Percentiles rank a stretch among this genome's conserved stretches.
Conservation (phyloP, 2,329 filamentous ascomycete genomes). For the Sarocladiaceae sp. region DNA sequence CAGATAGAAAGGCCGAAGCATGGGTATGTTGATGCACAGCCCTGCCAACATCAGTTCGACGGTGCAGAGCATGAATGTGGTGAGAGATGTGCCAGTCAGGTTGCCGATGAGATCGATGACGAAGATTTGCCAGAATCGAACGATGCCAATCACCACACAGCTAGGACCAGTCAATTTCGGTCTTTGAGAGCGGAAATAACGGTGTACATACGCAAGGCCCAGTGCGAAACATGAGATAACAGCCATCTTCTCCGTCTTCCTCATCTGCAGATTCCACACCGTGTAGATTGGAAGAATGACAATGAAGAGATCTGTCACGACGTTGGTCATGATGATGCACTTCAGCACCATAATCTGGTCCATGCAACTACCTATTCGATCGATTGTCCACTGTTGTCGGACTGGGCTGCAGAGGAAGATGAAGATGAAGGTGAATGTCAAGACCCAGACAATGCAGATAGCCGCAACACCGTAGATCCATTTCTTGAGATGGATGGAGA, state of each 20-base stretch:
- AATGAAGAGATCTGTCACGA: slow-evolving; percentile 30
- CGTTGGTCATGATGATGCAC: slow-evolving; percentile 24
- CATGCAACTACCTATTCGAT: slow-evolving; percentile 17
- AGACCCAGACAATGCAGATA: slow-evolving; percentile 15
- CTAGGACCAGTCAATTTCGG: no score
- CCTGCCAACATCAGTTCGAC: slow-evolving; percentile 13
- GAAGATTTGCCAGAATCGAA: slow-evolving; percentile 13
- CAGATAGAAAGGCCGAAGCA: slow-evolving; percentile 14
- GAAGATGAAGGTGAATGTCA: slow-evolving; percentile 17
- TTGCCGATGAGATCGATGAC: slow-evolving; percentile 13
- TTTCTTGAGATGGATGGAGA: slow-evolving; percentile 13
- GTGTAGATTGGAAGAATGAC: slow-evolving; percentile 29
- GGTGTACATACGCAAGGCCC: slow-evolving; percentile 16
- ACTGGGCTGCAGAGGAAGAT: slow-evolving; percentile 19
- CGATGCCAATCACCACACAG: slow-evolving; percentile 10
- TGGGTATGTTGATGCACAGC: slow-evolving; percentile 15
- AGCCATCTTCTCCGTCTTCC: slow-evolving; percentile 19
- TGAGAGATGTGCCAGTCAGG: slow-evolving; percentile 14
- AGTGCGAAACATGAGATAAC: slow-evolving; percentile 19
- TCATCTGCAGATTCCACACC: slow-evolving; percentile 27
- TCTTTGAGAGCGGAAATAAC: neutral
- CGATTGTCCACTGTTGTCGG: slow-evolving; percentile 17
- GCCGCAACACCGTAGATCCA: slow-evolving; percentile 13
- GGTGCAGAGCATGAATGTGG: slow-evolving; percentile 13
- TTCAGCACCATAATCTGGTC: slow-evolving; percentile 18